Evolutionary conservation across 495 filamentous ascomycete genomes (phyloP).

Genomic region (Pyronema domesticum): DNA sequence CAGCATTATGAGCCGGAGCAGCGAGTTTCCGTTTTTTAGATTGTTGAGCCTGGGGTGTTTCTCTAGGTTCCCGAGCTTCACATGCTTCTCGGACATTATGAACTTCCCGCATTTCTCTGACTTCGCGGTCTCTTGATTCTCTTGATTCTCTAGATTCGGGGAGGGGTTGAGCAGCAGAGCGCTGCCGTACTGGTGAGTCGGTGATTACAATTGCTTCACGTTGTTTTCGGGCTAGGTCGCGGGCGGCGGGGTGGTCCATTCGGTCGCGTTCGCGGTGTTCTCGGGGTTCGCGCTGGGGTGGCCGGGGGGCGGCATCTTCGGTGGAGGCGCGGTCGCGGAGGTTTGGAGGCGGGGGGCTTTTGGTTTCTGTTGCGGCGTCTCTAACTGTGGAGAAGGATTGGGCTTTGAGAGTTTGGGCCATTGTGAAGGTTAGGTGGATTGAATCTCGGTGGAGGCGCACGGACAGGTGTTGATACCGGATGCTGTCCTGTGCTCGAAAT

Average conservation of each 20-base stretch:
- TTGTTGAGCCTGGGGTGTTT: not conserved
- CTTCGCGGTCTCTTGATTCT: too few species aligned
- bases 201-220: not conserved
- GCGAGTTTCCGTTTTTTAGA: slow-evolving; percentile 3
- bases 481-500: too few species aligned
- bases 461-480: too few species aligned
- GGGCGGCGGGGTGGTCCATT: too few species aligned
- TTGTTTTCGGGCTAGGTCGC: too few species aligned
- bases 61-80: not conserved
- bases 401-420: not conserved
- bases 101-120: too few species aligned
- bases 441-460: too few species aligned
- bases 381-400: not conserved
- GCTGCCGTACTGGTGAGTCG: not conserved
- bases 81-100: too few species aligned
- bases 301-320: not conserved
- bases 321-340: not conserved
- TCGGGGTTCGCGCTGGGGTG: not conserved
- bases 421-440: not conserved
- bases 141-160: too few species aligned
- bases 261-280: not conserved
- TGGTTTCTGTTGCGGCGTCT: slow-evolving; percentile 1
- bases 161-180: too few species aligned
- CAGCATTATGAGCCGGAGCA: not conserved
- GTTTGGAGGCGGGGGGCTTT: not conserved